Conservation (phyloP, 768 basidiomycete genomes). For the Pisolithus microcarpus region DNA sequence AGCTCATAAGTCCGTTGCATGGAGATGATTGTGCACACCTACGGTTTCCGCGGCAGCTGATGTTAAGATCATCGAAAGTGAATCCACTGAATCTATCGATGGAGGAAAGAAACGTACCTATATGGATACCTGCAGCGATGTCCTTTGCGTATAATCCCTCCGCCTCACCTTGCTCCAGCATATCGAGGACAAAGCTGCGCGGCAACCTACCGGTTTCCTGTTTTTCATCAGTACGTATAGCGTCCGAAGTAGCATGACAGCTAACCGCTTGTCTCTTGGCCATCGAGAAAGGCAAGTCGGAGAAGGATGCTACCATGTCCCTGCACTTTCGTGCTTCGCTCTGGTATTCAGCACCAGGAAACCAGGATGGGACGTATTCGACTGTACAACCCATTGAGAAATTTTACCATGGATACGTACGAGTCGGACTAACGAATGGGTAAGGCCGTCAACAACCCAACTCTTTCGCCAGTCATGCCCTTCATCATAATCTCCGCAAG, state of each 20-base stretch:
- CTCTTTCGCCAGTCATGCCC: slow-evolving; percentile 12
- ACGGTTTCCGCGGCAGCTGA: slow-evolving; percentile 24
- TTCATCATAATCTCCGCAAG: slow-evolving; percentile 13
- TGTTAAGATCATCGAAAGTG: slow-evolving; percentile 8
- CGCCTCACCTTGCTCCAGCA: no score
- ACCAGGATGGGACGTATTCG: slow-evolving; percentile 18
- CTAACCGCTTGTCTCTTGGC: neutral
- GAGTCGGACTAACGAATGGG: slow-evolving; percentile 19
- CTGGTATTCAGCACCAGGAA: slow-evolving; percentile 7
- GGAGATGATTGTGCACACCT: neutral
- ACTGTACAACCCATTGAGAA: slow-evolving; percentile 8
- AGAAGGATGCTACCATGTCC: neutral
- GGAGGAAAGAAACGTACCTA: no score
- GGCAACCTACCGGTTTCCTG: no score
- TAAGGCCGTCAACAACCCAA: slow-evolving; percentile 17
- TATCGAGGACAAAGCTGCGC: no score
- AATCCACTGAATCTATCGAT: no score
- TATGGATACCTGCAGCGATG: no score
- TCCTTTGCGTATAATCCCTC: no score
- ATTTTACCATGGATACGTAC: neutral
- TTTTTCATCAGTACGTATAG: no score
- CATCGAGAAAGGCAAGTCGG: slow-evolving; percentile 1
- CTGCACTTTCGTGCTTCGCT: neutral
- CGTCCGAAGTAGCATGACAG: no score
- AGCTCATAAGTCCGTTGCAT: neutral